These are phyloP conservation scores for Aurifilum marmelostoma DNA, from an alignment of 2,329 filamentous ascomycete genomes.

Conservation along the genomic window DNA sequence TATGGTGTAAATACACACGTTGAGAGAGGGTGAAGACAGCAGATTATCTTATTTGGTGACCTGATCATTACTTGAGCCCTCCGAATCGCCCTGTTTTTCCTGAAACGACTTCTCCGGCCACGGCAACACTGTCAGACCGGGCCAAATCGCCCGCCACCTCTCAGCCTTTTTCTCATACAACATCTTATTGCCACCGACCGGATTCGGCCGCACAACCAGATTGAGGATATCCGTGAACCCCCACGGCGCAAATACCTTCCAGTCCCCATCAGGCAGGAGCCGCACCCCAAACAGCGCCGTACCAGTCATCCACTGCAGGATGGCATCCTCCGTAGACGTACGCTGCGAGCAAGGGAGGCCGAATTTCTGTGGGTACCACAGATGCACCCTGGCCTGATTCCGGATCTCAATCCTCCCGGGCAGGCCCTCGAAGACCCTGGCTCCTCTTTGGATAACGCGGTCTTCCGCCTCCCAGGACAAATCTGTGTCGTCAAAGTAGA, in stretches of 20 bases:
- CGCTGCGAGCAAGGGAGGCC: conserved; percentile 38
- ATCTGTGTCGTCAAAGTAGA: conserved; percentile 41
- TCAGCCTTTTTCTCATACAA: conserved; percentile 38
- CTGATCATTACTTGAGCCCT: too few relatives aligned
- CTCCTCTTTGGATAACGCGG: conserved; percentile 37
- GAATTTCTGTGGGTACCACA: conserved; percentile 42
- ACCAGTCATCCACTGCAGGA: conserved; percentile 41
- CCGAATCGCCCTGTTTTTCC: neutral
- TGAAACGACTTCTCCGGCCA: conserved; percentile 17
- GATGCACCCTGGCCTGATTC: conserved; percentile 44
- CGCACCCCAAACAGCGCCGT: conserved; percentile 41
- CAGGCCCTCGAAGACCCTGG: conserved; percentile 38
- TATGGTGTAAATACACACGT: neutral
- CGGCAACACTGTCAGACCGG: conserved; percentile 33
- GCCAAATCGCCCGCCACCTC: conserved; percentile 40
- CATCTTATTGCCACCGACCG: conserved; percentile 35
- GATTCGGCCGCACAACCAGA: conserved; percentile 40
- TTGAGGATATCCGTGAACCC: conserved; percentile 42
- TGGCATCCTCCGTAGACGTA: conserved; percentile 38
- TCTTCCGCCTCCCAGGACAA: conserved; percentile 44
- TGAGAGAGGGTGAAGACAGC: neutral
- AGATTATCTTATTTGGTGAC: too few relatives aligned
- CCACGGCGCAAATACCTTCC: conserved; percentile 42
- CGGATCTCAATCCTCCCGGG: conserved; percentile 41
- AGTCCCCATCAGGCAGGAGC: conserved; percentile 33